Evolutionary conservation across 106 monocot species (phyloP), one percentile per base, ranked within the genome.

Genomic region (Acorus calamus): DNA sequence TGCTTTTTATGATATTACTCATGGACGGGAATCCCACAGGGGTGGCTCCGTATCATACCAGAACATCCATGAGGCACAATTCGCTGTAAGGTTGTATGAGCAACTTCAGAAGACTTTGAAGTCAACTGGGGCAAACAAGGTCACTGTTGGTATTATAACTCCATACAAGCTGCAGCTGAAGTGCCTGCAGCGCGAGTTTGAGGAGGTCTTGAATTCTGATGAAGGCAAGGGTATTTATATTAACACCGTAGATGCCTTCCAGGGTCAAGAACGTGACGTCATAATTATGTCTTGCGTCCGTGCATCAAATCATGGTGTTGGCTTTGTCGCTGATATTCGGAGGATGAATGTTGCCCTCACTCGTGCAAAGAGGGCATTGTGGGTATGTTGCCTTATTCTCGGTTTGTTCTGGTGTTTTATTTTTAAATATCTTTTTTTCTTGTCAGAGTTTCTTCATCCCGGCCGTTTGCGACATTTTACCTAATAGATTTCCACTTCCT

Each of bases 241-340:
- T 57, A 98, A 98, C 59, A 98, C 96, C 7, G 85, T 98, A 42
- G 96, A 98, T 81, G 96, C 96, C 55, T 98, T 98, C 61, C 96
- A 98, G 64, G 96, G 96, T 2, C 96, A 98, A 68, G 96, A 98
- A 70, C 77, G 96, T 44, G 96, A 98, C 77, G 87, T 98, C 4
- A 87, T 98, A 42, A 91, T 98, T 60, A 98, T 98, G 96, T 91
- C 96, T 3, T 98, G 96, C 47, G 96, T 96, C 28, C 86, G 96
- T 67, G 96, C 91, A 28, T 96, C 96, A 58, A 82, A 71, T 47
- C 91, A 91, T 69, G 96, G 91, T 49, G 96, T 91, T 14, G 91
- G 96, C 3, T 98, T 98, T 77, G 96, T 98, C 55, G 84, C 91
- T 51, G 96, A 98, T 74, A 83, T 98, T 53, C 81, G 96, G 1